phyloP scores from a whole-genome alignment of 2,329 filamentous ascomycete genomes.

The Colletotrichum sp. region DNA sequence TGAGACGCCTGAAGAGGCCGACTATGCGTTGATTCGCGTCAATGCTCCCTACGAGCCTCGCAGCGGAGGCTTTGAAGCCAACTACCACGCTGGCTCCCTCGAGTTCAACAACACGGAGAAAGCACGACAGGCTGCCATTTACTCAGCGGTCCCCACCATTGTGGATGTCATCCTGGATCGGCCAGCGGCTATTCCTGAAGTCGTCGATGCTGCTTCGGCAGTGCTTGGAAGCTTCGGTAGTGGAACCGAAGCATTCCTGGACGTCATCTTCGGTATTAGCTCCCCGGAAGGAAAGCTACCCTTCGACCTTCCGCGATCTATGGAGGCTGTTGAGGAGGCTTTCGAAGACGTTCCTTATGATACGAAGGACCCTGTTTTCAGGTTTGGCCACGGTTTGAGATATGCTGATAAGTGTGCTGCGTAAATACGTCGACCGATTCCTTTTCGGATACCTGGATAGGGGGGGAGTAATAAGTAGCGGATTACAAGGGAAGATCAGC shows the following conservation, averaged over 20 bases:
- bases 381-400: slow-evolving; percentile 32
- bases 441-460: neutral
- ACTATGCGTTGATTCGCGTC: slow-evolving; percentile 45
- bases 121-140: slow-evolving; percentile 35
- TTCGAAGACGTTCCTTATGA: slow-evolving; percentile 33
- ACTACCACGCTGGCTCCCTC: slow-evolving; percentile 44
- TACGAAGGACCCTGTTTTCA: slow-evolving; percentile 30
- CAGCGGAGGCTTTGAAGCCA: slow-evolving; percentile 41
- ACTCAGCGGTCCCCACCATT: slow-evolving; percentile 40
- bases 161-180: slow-evolving; percentile 50
- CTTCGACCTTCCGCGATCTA: slow-evolving; percentile 50
- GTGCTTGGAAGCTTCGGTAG: slow-evolving; percentile 46
- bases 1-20: slow-evolving; percentile 39
- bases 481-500: neutral
- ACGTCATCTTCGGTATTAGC: slow-evolving; percentile 43
- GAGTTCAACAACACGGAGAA: slow-evolving; percentile 39
- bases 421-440: neutral
- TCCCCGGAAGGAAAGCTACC: slow-evolving; percentile 46
- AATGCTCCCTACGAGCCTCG: slow-evolving; percentile 42
- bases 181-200: slow-evolving; percentile 44
- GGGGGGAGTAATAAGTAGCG: neutral
- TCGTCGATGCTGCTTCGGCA: slow-evolving; percentile 41
- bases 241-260: slow-evolving; percentile 44
- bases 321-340: slow-evolving; percentile 42
- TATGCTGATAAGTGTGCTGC: neutral